Percentiles rank a stretch among this genome's conserved stretches.
Evolutionary conservation across 2,329 filamentous ascomycete genomes (phyloP).

Genomic region (Neobulgaria alba): DNA sequence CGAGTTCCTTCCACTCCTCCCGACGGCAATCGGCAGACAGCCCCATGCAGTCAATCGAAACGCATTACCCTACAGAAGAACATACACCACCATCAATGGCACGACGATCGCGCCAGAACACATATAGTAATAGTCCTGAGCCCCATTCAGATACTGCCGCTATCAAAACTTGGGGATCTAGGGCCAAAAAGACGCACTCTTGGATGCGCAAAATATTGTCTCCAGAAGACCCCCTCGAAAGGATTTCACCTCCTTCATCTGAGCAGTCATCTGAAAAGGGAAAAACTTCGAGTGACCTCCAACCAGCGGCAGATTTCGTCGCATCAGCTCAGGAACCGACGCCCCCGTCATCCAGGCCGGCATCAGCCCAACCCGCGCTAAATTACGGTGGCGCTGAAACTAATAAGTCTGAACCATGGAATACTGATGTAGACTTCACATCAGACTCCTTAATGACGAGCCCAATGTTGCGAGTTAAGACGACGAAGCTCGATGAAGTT

Average conservation of each 20-base stretch:
- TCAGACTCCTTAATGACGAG: constrained; percentile 20
- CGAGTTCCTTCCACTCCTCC: no score
- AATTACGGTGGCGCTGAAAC: constrained; percentile 15
- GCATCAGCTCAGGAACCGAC: constrained; percentile 11
- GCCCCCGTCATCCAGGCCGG: constrained; percentile 16
- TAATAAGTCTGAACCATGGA: constrained; percentile 11
- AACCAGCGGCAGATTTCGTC: constrained; percentile 16
- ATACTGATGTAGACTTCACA: constrained; percentile 25
- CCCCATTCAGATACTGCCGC: constrained; percentile 14
- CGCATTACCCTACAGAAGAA: neutral
- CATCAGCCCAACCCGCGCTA: constrained; percentile 15
- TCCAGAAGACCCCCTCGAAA: constrained; percentile 12
- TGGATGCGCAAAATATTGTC: constrained; percentile 17
- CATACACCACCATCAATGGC: neutral
- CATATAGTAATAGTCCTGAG: constrained; percentile 12
- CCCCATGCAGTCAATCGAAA: no score
- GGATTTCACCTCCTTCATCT: neutral
- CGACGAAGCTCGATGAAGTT: constrained; percentile 20
- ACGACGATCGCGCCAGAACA: neutral
- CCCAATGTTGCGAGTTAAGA: constrained; percentile 18
- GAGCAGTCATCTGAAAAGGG: neutral
- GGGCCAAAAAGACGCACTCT: constrained; percentile 5
- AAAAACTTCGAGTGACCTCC: neutral
- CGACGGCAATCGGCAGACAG: no score
- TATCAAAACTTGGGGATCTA: constrained; percentile 14